Conservation (phyloP, 768 basidiomycete species). For the Harrya chromipes region DNA sequence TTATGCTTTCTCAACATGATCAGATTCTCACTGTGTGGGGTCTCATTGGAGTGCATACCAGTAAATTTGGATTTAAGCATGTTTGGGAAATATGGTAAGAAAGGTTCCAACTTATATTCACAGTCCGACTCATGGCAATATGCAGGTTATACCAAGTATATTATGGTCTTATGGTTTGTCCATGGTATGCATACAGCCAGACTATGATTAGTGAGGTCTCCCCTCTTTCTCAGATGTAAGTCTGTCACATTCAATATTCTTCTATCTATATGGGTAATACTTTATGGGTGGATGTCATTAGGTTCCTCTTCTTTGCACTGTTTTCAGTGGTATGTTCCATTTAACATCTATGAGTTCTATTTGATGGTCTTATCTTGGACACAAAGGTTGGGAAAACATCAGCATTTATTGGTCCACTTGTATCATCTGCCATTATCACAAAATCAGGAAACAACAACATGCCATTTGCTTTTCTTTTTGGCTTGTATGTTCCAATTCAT, state of each 20-base stretch:
- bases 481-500: conserved; percentile 44
- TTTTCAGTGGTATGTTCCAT: conserved; percentile 56
- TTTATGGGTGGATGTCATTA: conserved; percentile 4
- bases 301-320: conserved; percentile 74
- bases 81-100: conserved; percentile 75
- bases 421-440: conserved; percentile 72
- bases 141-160: conserved; percentile 65
- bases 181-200: conserved; percentile 80
- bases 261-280: neutral
- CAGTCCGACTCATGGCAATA: neutral
- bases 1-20: neutral
- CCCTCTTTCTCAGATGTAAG: conserved; percentile 66
- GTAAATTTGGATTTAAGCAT: conserved; percentile 78
- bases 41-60: conserved; percentile 70
- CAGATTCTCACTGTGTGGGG: conserved; percentile 72
- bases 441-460: conserved; percentile 68
- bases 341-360: neutral
- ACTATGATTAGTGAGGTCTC: conserved; percentile 83
- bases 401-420: conserved; percentile 72
- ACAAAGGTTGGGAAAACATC: conserved; percentile 67
- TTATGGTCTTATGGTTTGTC: conserved; percentile 71
- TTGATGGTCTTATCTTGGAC: neutral
- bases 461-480: conserved; percentile 73
- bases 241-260: neutral
- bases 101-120: neutral